A percentile compares a stretch with the other conserved stretches of the same genome.
Evolutionary conservation across 1,284 basidiomycete genomes (phyloP).

Genomic region (Ganoderma resinaceum): DNA sequence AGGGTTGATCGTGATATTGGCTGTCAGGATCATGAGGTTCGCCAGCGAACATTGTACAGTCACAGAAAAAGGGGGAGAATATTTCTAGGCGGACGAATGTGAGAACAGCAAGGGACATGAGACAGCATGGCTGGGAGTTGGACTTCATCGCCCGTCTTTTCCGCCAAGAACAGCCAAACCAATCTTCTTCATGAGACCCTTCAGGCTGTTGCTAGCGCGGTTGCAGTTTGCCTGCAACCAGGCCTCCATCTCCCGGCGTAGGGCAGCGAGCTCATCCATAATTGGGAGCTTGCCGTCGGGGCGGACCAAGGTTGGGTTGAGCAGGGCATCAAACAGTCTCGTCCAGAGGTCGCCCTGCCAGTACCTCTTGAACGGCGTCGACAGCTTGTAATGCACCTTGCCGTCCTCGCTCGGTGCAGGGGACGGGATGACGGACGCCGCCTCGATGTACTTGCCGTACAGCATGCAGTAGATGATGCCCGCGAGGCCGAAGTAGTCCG

Average conservation of each 20-base stretch:
- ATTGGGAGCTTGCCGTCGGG: constrained; percentile 72
- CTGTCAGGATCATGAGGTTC: constrained; percentile 9
- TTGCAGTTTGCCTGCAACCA: constrained; percentile 88
- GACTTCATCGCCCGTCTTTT: constrained; percentile 26
- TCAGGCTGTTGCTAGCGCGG: constrained; percentile 87
- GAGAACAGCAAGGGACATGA: not conserved
- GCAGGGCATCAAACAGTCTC: constrained; percentile 82
- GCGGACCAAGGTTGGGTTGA: constrained; percentile 76
- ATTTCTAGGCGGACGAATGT: not conserved
- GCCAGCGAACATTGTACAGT: constrained; percentile 13
- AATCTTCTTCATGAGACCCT: constrained; percentile 84
- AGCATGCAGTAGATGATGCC: constrained; percentile 95
- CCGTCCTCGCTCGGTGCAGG: constrained; percentile 42
- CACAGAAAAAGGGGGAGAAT: not conserved
- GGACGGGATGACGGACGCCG: constrained; percentile 55
- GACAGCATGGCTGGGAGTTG: not conserved
- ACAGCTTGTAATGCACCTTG: constrained; percentile 64
- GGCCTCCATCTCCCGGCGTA: constrained; percentile 84
- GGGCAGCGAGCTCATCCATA: constrained; percentile 64
- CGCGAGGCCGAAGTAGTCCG: constrained; percentile 95
- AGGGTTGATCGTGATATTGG: not conserved
- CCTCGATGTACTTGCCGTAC: constrained; percentile 94
- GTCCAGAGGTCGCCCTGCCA: constrained; percentile 95
- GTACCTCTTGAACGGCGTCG: constrained; percentile 89
- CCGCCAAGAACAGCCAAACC: constrained; percentile 49